Conservation (phyloP, 2,329 filamentous ascomycete species). For the Dendryphion nanum region DNA sequence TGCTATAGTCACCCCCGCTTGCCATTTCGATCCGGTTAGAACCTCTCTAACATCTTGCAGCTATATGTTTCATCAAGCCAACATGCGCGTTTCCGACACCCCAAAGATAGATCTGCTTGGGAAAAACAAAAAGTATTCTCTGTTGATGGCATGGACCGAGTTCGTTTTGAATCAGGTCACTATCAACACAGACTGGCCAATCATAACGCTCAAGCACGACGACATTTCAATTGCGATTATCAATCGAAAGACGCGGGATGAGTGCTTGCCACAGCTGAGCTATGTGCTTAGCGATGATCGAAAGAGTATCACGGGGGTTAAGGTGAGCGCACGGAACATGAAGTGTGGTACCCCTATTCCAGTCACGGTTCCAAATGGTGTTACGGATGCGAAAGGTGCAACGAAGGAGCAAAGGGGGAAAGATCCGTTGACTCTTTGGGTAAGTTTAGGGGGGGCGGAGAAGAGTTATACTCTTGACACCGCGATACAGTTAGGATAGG, state of each 20-base stretch:
- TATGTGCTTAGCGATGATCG: slow-evolving; percentile 44
- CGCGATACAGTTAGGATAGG: slow-evolving; percentile 1
- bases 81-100: slow-evolving; percentile 50
- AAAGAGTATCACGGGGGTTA: slow-evolving; percentile 47
- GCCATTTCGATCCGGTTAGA: too few relatives aligned
- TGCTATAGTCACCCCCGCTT: background rate
- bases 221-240: slow-evolving; percentile 51
- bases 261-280: slow-evolving; percentile 48
- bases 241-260: slow-evolving; percentile 52
- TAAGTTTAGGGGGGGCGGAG: slow-evolving; percentile 19
- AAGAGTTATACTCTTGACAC: slow-evolving; percentile 9
- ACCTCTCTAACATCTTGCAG: slow-evolving; percentile 1
- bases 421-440: slow-evolving; percentile 35
- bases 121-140: slow-evolving; percentile 44
- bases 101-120: slow-evolving; percentile 46
- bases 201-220: slow-evolving; percentile 53
- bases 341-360: slow-evolving; percentile 51
- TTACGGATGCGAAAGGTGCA: slow-evolving; percentile 40
- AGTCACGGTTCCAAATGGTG: slow-evolving; percentile 50
- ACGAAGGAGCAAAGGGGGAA: slow-evolving; percentile 51
- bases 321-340: slow-evolving; percentile 44
- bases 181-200: slow-evolving; percentile 49
- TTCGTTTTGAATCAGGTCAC: slow-evolving; percentile 52
- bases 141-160: slow-evolving; percentile 58
- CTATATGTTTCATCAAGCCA: slow-evolving; percentile 64